phyloP scores from a whole-genome alignment of 2,329 filamentous ascomycete genomes.

The Ceratocystis ficicola region DNA sequence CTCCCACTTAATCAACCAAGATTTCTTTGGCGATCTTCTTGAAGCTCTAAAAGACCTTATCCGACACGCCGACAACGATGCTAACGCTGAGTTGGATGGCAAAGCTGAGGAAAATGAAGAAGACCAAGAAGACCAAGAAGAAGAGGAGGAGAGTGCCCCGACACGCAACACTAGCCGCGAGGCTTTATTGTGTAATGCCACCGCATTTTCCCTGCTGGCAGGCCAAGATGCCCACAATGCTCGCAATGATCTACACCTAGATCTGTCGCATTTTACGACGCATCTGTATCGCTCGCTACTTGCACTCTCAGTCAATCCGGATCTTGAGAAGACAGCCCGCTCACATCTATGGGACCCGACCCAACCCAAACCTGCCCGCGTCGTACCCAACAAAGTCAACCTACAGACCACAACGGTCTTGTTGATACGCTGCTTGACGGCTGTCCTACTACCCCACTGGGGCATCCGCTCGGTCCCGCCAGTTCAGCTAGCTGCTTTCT shows the following conservation, averaged over 20 bases:
- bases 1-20: slow-evolving; percentile 93
- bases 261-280: slow-evolving; percentile 88
- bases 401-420: slow-evolving; percentile 90
- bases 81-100: slow-evolving; percentile 24
- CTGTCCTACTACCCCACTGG: slow-evolving; percentile 64
- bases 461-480: slow-evolving; percentile 66
- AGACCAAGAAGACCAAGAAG: slow-evolving; percentile 34
- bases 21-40: slow-evolving; percentile 93
- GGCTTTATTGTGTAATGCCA: slow-evolving; percentile 84
- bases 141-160: slow-evolving; percentile 37
- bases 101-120: slow-evolving; percentile 34
- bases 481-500: slow-evolving; percentile 76
- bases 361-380: slow-evolving; percentile 31
- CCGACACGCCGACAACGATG: slow-evolving; percentile 53
- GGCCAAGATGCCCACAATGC: slow-evolving; percentile 87
- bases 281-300: slow-evolving; percentile 83
- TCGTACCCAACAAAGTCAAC: slow-evolving; percentile 58
- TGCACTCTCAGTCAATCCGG: slow-evolving; percentile 64
- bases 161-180: slow-evolving; percentile 70
- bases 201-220: slow-evolving; percentile 88
- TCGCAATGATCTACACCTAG: slow-evolving; percentile 67
- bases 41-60: slow-evolving; percentile 92
- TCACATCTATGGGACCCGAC: slow-evolving; percentile 58
- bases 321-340: slow-evolving; percentile 70
- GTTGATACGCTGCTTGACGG: slow-evolving; percentile 72